phyloP scores from a whole-genome alignment of 2,329 filamentous ascomycete genomes.

The Sordariomycetes sp. region DNA sequence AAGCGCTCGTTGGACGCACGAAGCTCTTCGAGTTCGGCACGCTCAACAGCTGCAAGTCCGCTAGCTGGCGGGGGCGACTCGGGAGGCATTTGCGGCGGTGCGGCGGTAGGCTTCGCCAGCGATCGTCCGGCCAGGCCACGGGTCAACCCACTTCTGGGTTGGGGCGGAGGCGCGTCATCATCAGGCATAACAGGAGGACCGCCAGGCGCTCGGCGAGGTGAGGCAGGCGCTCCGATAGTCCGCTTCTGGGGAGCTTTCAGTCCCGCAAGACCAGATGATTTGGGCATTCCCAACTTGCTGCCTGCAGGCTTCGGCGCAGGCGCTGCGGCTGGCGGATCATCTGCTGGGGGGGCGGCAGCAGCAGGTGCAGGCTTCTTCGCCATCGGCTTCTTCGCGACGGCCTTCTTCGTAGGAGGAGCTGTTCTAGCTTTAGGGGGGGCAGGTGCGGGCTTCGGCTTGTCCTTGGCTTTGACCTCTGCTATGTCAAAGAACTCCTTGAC shows the following conservation, averaged over 20 bases:
- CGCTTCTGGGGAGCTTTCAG: slow-evolving; percentile 54
- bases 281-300: slow-evolving; percentile 48
- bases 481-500: slow-evolving; percentile 85
- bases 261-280: slow-evolving; percentile 40
- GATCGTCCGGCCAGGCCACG: slow-evolving; percentile 79
- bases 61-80: slow-evolving; percentile 51
- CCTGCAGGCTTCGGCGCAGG: slow-evolving; percentile 42
- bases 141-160: slow-evolving; percentile 57
- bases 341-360: slow-evolving; percentile 42
- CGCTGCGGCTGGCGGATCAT: slow-evolving; percentile 50
- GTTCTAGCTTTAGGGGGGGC: slow-evolving; percentile 13
- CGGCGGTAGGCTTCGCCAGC: slow-evolving; percentile 61
- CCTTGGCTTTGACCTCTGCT: slow-evolving; percentile 37
- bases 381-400: slow-evolving; percentile 27
- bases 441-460: slow-evolving; percentile 66
- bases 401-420: slow-evolving; percentile 27
- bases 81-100: slow-evolving; percentile 38
- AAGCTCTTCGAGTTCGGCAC: slow-evolving; percentile 86
- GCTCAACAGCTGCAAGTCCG: slow-evolving; percentile 69
- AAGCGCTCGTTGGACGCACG: slow-evolving; percentile 75
- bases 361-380: slow-evolving; percentile 37
- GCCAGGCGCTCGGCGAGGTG: slow-evolving; percentile 43
- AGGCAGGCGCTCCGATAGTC: slow-evolving; percentile 39
- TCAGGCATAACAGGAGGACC: slow-evolving; percentile 41
- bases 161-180: slow-evolving; percentile 51